Conservation (phyloP, 441 rosid species). For the Corymbia citriodora region DNA sequence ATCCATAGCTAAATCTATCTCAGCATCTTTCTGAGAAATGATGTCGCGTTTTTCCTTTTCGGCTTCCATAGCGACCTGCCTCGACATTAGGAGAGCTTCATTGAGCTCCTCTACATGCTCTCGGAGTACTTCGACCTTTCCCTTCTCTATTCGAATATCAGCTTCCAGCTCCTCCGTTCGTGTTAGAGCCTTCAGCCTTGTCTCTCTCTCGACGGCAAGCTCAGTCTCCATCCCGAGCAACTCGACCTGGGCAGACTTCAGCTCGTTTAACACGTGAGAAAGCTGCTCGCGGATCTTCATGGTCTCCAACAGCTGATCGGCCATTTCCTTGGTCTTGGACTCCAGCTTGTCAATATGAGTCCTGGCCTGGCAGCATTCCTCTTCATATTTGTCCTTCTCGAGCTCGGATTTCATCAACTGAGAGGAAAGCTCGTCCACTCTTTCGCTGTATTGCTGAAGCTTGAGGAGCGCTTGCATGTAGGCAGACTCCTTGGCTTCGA, state of each 20-base stretch:
- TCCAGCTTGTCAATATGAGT: constrained; percentile 21
- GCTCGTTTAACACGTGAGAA: constrained; percentile 24
- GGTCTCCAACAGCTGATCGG: constrained; percentile 19
- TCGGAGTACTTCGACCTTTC: constrained; percentile 26
- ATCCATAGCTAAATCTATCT: constrained; percentile 8
- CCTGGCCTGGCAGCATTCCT: constrained; percentile 19
- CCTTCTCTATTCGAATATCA: constrained; percentile 28
- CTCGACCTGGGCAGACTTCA: constrained; percentile 32
- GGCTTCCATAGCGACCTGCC: constrained; percentile 14
- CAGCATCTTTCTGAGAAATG: constrained; percentile 17
- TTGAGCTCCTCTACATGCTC: constrained; percentile 20
- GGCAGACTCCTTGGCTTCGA: constrained; percentile 47
- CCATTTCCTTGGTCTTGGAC: constrained; percentile 27
- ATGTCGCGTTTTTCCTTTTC: constrained; percentile 14
- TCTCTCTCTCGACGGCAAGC: constrained; percentile 31
- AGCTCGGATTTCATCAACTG: constrained; percentile 26
- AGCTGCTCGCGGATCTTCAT: constrained; percentile 28
- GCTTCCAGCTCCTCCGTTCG: constrained; percentile 26
- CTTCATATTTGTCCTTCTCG: constrained; percentile 23
- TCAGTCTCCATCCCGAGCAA: constrained; percentile 28
- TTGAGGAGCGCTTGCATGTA: constrained; percentile 26
- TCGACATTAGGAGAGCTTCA: constrained; percentile 17
- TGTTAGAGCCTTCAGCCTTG: constrained; percentile 25
- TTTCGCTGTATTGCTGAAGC: constrained; percentile 26
- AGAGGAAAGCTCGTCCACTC: constrained; percentile 22